Conservation (phyloP, 1,284 basidiomycete genomes). For the Pisolithus thermaeus region DNA sequence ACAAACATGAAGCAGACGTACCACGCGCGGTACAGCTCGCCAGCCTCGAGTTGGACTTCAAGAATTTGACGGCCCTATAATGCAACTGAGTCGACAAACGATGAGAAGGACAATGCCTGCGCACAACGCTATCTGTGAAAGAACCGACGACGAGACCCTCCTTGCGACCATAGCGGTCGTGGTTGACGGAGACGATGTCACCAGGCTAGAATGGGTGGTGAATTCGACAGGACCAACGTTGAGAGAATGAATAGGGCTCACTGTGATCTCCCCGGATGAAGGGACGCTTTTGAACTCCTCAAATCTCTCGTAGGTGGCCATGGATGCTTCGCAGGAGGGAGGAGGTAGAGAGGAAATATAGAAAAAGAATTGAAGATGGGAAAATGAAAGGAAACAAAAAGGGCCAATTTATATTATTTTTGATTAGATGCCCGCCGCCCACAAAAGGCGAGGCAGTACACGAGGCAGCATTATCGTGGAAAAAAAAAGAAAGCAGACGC, state of each 20-base stretch:
- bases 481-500: conserved; percentile 5
- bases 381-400: conserved; percentile 12
- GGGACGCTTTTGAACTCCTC: conserved; percentile 23
- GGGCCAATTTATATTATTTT: conserved; percentile 1
- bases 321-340: conserved; percentile 10
- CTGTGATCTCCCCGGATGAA: conserved; percentile 29
- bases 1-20: conserved; percentile 25
- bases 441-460: conserved; percentile 37
- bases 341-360: conserved; percentile 2
- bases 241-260: conserved; percentile 18
- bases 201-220: conserved; percentile 45
- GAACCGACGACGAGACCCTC: conserved; percentile 75
- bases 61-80: conserved; percentile 69
- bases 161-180: conserved; percentile 52
- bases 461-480: conserved; percentile 35
- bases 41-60: conserved; percentile 69
- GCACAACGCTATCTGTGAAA: conserved; percentile 60
- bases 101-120: conserved; percentile 22
- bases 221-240: background rate
- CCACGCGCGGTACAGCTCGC: conserved; percentile 64
- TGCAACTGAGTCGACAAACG: conserved; percentile 3
- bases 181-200: conserved; percentile 71
- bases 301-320: conserved; percentile 30
- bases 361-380: background rate
- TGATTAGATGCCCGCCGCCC: conserved; percentile 35